These are phyloP conservation scores for Boletus patriciae DNA, from an alignment of 768 basidiomycete genomes.

Conservation along the genomic window DNA sequence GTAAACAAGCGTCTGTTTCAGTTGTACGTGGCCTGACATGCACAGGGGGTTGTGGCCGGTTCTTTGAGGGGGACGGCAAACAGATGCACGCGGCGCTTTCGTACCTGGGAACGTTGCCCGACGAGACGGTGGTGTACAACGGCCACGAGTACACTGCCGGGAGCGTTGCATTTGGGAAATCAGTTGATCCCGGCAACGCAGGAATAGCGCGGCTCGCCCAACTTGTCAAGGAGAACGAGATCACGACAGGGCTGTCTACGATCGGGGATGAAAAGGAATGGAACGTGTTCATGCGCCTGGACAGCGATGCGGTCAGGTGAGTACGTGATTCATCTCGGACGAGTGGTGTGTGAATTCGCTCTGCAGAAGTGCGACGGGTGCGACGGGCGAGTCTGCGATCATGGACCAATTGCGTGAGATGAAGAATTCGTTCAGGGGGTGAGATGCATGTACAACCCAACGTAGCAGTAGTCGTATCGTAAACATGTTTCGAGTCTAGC, in stretches of 20 bases:
- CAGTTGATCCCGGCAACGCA: slow-evolving; percentile 61
- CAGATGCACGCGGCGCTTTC: slow-evolving; percentile 80
- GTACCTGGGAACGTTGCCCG: slow-evolving; percentile 69
- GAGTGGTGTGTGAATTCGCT: background rate
- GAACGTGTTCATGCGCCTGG: slow-evolving; percentile 93
- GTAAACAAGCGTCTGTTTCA: slow-evolving; percentile 3
- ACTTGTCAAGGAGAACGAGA: slow-evolving; percentile 55
- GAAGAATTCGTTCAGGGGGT: slow-evolving; percentile 81
- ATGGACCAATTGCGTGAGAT: slow-evolving; percentile 76
- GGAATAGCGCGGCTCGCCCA: slow-evolving; percentile 59
- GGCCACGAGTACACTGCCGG: slow-evolving; percentile 91
- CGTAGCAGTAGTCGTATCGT: slow-evolving; percentile 4
- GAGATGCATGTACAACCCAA: no score
- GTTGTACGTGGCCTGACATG: background rate
- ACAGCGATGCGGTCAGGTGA: slow-evolving; percentile 61
- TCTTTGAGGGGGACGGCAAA: slow-evolving; percentile 83
- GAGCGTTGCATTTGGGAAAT: slow-evolving; percentile 68
- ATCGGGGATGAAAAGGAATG: slow-evolving; percentile 92
- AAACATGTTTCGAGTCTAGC: slow-evolving; percentile 1
- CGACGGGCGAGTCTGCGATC: slow-evolving; percentile 46
- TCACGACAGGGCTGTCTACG: slow-evolving; percentile 80
- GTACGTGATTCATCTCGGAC: slow-evolving; percentile 22
- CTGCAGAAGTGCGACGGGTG: slow-evolving; percentile 50
- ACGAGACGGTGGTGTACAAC: slow-evolving; percentile 77
- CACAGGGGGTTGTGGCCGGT: slow-evolving; percentile 81